Evolutionary conservation across 202 grass and related monocot species (phyloP), one percentile per base, ranked within the genome.

Genomic region (Dendrocalamus latiflorus): DNA sequence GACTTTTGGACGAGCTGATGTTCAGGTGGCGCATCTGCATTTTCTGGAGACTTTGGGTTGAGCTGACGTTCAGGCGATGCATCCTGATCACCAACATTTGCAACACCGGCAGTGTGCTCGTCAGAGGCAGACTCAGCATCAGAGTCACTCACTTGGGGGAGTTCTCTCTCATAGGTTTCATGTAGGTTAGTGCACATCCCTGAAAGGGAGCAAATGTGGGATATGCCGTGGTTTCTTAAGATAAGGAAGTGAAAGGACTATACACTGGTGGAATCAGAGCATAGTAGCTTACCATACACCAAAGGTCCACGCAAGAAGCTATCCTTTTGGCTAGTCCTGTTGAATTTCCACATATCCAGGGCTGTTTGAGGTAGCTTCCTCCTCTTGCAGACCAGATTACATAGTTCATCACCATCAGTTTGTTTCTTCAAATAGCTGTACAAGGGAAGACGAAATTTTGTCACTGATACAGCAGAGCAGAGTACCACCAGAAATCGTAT

Each of bases 161-260:
- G 70, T 54, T 59, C 68, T 72, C 44, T 85, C 70, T 84, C 73
- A 77, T 83, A 88, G 11, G 26, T 49, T 82, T 83, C 79, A 33
- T 83, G 74, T 33, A 94, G 84, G 50, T 68, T 67, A 65, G 34
- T 41, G 26, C 87, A 92, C 77, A 91, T 89, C 34, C 89, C 92
- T 94, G 86, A 60, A 84, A 78, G n/a, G 34, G n/a, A 69, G 42
- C 9, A 70, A 30, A 42, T 65, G 69, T 13, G 17, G 6, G 38
- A 55, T 33, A 70, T 83, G 21, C 44, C n/a, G 15, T 86, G 17
- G 22, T 65, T 78, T 58, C 33, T 54, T 75, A 72, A 24, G 5
- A 58, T 65, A 73, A 24, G 7, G 56, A 53, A 76, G 44, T 9
- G n/a, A 81, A 65, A 36, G 79, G 33, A 51, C 14, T 28, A 68